Conservation (phyloP, 1,284 basidiomycete species). For the Trichosporon inkin region DNA sequence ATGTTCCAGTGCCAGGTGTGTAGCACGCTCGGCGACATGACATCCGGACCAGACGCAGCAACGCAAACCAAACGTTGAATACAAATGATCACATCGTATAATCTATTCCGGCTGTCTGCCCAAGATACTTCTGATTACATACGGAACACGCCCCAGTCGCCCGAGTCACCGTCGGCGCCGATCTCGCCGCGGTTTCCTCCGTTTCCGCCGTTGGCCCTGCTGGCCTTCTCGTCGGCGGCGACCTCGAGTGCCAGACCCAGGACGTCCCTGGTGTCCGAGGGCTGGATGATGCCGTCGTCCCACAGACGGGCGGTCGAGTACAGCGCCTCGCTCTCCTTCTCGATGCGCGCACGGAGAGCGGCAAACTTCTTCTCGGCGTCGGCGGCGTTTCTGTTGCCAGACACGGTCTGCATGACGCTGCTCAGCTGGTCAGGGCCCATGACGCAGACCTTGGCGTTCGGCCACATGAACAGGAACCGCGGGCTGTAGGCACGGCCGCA, state of each 20-base stretch:
- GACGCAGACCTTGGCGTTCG: constrained; percentile 90
- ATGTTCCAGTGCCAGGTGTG: too few relatives aligned
- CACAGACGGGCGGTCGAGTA: constrained; percentile 86
- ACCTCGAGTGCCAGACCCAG: constrained; percentile 79
- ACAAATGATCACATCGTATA: constrained; percentile 4
- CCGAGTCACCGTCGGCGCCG: constrained; percentile 68
- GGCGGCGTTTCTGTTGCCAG: constrained; percentile 29
- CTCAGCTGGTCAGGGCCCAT: constrained; percentile 93
- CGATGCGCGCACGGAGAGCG: constrained; percentile 70
- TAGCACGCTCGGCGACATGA: too few relatives aligned
- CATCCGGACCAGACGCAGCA: too few relatives aligned
- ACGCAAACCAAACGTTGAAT: not conserved
- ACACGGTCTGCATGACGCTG: constrained; percentile 82
- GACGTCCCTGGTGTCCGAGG: constrained; percentile 82
- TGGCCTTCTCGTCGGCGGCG: constrained; percentile 53
- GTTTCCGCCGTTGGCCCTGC: constrained; percentile 46
- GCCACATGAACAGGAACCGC: constrained; percentile 97
- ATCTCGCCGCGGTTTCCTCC: constrained; percentile 47
- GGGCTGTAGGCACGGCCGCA: constrained; percentile 86
- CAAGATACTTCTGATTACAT: constrained; percentile 58
- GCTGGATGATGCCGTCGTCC: constrained; percentile 93
- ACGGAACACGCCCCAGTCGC: constrained; percentile 81
- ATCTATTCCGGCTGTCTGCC: not conserved
- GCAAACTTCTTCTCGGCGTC: constrained; percentile 36
- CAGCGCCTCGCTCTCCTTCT: constrained; percentile 75